Evolutionary conservation across 1,284 basidiomycete genomes (phyloP).

Genomic region (Irpex rosettiformis): DNA sequence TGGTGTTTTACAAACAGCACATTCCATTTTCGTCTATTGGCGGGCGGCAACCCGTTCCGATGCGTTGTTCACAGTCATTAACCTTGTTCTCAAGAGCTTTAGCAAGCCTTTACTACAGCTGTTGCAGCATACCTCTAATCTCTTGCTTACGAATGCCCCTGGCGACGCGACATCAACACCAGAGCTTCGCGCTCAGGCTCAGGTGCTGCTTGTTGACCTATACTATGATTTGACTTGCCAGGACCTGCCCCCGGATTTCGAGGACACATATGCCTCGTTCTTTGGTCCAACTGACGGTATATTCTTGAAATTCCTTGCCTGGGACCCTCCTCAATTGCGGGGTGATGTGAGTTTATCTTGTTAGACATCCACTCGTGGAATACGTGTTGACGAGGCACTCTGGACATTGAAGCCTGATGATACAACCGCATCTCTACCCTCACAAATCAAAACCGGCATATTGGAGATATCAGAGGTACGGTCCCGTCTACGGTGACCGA

Average conservation of each 20-base stretch:
- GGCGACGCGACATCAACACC: constrained; percentile 39
- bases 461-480: constrained; percentile 85
- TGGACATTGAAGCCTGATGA: constrained; percentile 68
- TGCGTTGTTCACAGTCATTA: constrained; percentile 88
- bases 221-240: constrained; percentile 96
- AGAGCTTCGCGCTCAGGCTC: constrained; percentile 61
- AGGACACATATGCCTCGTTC: constrained; percentile 84
- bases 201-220: constrained; percentile 81
- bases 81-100: constrained; percentile 85
- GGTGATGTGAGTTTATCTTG: constrained; percentile 78
- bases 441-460: constrained; percentile 86
- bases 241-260: constrained; percentile 92
- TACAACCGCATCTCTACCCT: constrained; percentile 74
- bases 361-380: constrained; percentile 15
- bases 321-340: constrained; percentile 69
- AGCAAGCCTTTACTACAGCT: constrained; percentile 82
- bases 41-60: constrained; percentile 88
- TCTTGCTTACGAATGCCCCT: constrained; percentile 44
- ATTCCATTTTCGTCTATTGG: constrained; percentile 95
- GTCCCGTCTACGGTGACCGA: background rate
- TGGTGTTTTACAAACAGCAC: constrained; percentile 89
- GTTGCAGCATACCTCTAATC: constrained; percentile 63
- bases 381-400: constrained; percentile 12
- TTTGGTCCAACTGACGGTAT: constrained; percentile 69
- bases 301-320: constrained; percentile 77